phyloP scores from a whole-genome alignment of 345 rosid genomes.

The Salix koriyanagi region DNA sequence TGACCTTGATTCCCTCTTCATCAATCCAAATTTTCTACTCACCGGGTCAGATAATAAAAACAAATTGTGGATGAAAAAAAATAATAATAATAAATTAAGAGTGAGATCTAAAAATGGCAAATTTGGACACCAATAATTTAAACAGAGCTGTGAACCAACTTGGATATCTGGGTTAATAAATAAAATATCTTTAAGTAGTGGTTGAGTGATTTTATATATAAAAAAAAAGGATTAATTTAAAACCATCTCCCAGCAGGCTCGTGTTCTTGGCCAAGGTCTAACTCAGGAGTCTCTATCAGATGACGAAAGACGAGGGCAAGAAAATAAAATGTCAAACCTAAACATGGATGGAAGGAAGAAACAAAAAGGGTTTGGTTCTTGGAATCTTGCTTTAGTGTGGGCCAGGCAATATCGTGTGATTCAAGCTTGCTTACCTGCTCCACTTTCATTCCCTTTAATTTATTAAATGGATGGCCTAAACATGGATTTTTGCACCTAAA shows the following conservation, averaged over 20 bases:
- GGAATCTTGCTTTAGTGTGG: background rate
- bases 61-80: too few species aligned
- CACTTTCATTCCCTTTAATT: background rate
- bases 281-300: background rate
- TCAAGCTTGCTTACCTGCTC: constrained; percentile 1
- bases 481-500: background rate
- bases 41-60: too few species aligned
- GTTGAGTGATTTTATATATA: too few species aligned
- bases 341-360: background rate
- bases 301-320: background rate
- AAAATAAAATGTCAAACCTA: background rate
- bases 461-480: background rate
- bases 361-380: background rate
- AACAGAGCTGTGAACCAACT: background rate
- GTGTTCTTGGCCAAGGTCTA: too few species aligned
- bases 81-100: too few species aligned
- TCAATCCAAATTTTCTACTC: background rate
- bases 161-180: background rate
- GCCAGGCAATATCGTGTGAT: background rate
- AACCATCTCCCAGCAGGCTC: background rate
- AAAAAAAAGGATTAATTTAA: too few species aligned
- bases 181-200: background rate
- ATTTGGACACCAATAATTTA: background rate
- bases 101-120: background rate
- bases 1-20: background rate